These are phyloP conservation scores for Plasmodium berghei DNA, from an alignment of 169 alveolate genomes.

Conservation along the genomic window DNA sequence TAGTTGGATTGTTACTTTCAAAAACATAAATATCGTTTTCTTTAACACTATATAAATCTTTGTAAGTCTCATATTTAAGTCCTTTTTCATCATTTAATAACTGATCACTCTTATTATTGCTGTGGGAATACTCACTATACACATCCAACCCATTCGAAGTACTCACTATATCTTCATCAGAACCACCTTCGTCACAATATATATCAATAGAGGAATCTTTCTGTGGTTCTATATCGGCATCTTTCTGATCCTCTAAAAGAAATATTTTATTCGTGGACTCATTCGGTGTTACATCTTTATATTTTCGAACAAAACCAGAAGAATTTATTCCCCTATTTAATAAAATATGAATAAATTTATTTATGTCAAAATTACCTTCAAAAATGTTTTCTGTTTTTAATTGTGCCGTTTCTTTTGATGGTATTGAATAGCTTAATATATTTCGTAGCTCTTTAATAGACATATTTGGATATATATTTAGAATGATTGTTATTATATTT, in stretches of 20 bases:
- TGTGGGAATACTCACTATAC: too few species aligned
- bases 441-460: constrained; percentile 10
- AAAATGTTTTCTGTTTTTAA: constrained; percentile 1
- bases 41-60: too few species aligned
- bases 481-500: constrained; percentile 10
- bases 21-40: too few species aligned
- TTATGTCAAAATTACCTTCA: constrained; percentile 3
- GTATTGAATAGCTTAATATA: constrained; percentile 18
- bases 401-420: background rate
- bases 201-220: background rate
- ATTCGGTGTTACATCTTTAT: background rate
- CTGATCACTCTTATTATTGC: too few species aligned
- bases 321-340: too few species aligned
- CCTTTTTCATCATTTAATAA: too few species aligned
- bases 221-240: background rate
- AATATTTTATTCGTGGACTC: background rate
- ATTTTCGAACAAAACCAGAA: background rate
- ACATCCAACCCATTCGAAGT: too few species aligned
- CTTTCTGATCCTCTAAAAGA: background rate
- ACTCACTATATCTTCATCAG: too few species aligned
- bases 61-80: too few species aligned
- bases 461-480: constrained; percentile 12
- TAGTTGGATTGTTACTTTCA: too few species aligned
- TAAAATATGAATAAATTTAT: background rate
- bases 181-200: too few species aligned